phyloP scores from a whole-genome alignment of 2,329 filamentous ascomycete genomes.

The Xylaria hypoxylon region DNA sequence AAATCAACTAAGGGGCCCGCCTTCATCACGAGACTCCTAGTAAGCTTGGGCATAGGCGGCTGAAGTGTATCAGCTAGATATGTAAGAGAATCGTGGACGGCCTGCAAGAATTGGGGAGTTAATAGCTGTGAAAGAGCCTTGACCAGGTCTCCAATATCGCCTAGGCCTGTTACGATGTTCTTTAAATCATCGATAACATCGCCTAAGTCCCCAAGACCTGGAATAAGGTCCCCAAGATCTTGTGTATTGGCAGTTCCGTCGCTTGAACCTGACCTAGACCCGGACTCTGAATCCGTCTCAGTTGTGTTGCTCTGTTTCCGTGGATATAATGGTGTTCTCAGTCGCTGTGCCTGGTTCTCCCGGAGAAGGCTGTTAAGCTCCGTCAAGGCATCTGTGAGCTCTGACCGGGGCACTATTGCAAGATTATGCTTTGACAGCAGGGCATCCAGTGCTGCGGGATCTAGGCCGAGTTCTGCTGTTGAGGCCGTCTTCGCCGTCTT shows the following conservation, averaged over 20 bases:
- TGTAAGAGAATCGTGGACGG: conserved; percentile 56
- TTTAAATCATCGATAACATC: conserved; percentile 44
- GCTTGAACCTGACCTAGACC: conserved; percentile 38
- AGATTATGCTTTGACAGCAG: conserved; percentile 58
- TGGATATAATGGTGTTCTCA: conserved; percentile 46
- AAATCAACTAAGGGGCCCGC: conserved; percentile 47
- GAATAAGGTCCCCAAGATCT: conserved; percentile 39
- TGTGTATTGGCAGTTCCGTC: background rate
- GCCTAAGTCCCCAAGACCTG: conserved; percentile 47
- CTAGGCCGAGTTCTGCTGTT: conserved; percentile 50
- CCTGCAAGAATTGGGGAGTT: conserved; percentile 55
- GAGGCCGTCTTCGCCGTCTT: conserved; percentile 46
- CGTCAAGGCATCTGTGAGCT: conserved; percentile 58
- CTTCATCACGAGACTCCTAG: conserved; percentile 47
- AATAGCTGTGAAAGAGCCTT: conserved; percentile 51
- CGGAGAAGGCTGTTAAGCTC: conserved; percentile 57
- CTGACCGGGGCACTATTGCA: conserved; percentile 58
- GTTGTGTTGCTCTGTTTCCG: conserved; percentile 41
- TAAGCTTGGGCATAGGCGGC: conserved; percentile 52
- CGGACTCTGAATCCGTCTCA: conserved; percentile 36
- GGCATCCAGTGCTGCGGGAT: conserved; percentile 51
- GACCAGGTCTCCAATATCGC: conserved; percentile 48
- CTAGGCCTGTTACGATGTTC: conserved; percentile 44
- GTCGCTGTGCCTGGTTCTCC: conserved; percentile 48
- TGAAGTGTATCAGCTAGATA: conserved; percentile 55